Base-by-base conservation (phyloP, 2,329 filamentous ascomycete genomes). In the Fusarium foetens region DNA sequence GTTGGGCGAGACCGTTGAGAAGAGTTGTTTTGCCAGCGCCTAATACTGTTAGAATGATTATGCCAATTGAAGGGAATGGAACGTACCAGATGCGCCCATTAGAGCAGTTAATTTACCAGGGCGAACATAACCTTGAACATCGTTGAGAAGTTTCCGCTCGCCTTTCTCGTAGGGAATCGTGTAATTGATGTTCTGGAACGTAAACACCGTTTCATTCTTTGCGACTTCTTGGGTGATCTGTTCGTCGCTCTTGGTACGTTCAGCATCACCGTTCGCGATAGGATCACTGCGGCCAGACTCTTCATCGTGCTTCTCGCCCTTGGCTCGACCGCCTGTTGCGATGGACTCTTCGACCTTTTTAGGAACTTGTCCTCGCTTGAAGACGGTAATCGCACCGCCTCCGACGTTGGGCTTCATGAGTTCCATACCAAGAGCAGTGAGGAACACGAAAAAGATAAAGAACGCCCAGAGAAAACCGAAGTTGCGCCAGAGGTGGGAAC, bases 61-160 rank as follows among this genome's bases (percentile, higher is more conserved):
- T 3, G 0, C 43, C 3, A 25, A 3, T 21, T 17, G 19, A 17
- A 16, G 12, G 7, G 6, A 2, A 23, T 16, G 19, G 4, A 12
- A 75, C 74, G 75, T 79, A 78, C 82, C 84, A 45, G 85, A 86
- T 27, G 85, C 84, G 39, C 85, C 92, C 93, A 95, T 95, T 1
- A 95, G 86, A 13, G 93, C 93, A 14, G 93, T 95, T 54, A 95
- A 82, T 58, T 92, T 94, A 36, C 93, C 93, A 2, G 94, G 93
- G 68, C 93, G 92, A 46, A 96, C 93, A 86, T 91, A 95, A n/a
- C 93, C 93, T 75, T 95, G 91, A 2, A 95, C 91, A 67, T 94
- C 87, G 66, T 94, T 89, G 25, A 96, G 83, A 59, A 96, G 87
- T 53, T 90, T 88, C 25, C 92, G 87, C n/a, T 87, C 82, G 55